These are phyloP conservation scores for Fusarium papillatum DNA, from an alignment of 2,329 filamentous ascomycete species.

Conservation along the genomic window DNA sequence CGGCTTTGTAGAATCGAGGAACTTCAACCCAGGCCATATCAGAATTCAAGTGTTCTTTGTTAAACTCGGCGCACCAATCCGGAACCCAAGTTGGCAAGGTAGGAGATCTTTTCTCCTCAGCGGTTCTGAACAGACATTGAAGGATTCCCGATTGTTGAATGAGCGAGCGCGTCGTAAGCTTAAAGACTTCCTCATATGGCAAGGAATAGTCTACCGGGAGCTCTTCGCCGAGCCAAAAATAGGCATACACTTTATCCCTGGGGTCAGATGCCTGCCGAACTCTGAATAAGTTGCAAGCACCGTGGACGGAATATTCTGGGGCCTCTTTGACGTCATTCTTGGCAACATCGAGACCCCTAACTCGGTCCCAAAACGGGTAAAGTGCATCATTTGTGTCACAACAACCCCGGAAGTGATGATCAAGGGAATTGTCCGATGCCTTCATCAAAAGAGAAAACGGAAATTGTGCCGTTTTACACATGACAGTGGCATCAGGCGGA, in stretches of 20 bases:
- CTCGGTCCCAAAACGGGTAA: background rate
- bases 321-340: background rate
- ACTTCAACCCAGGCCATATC: background rate
- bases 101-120: background rate
- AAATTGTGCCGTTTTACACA: background rate
- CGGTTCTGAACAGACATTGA: background rate
- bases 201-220: background rate
- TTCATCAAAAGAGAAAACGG: background rate
- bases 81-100: background rate
- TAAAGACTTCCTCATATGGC: background rate
- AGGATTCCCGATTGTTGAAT: background rate
- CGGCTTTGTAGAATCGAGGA: background rate
- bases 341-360: background rate
- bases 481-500: background rate
- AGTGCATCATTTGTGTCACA: background rate
- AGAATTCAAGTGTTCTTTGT: background rate
- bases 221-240: background rate
- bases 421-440: background rate
- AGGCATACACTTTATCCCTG: background rate
- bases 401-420: background rate
- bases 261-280: background rate
- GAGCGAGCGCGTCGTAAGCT: background rate
- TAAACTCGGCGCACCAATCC: background rate
- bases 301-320: no score
- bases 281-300: no score